These are phyloP conservation scores for Xylaria castorea DNA, from an alignment of 495 filamentous ascomycete genomes.

Conservation along the genomic window DNA sequence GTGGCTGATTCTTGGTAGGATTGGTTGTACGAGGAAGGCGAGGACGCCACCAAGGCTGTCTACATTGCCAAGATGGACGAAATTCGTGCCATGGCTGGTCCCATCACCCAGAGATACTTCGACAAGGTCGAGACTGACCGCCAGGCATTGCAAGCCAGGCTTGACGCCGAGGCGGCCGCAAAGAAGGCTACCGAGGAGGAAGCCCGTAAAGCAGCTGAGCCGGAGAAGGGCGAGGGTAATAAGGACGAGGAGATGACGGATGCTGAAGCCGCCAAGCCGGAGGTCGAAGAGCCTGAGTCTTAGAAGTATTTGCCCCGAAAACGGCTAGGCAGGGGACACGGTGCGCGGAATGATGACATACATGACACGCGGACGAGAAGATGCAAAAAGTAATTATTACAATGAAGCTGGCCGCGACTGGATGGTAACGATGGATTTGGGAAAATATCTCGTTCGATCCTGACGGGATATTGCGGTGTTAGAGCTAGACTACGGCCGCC, in stretches of 20 bases:
- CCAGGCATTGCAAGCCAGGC: constrained; percentile 71
- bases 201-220: constrained; percentile 56
- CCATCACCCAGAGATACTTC: constrained; percentile 91
- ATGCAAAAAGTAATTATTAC: constrained; percentile 24
- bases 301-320: constrained; percentile 31
- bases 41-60: constrained; percentile 90
- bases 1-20: constrained; percentile 64
- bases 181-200: constrained; percentile 77
- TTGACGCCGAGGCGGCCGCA: constrained; percentile 83
- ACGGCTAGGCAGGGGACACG: neutral
- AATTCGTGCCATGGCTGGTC: constrained; percentile 87
- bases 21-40: constrained; percentile 98
- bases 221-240: constrained; percentile 46
- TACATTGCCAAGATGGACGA: constrained; percentile 97
- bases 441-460: constrained; percentile 5
- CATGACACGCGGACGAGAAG: neutral
- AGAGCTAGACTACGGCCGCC: constrained; percentile 27
- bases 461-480: constrained; percentile 21
- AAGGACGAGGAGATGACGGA: constrained; percentile 67
- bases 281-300: constrained; percentile 45
- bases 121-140: constrained; percentile 93
- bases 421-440: constrained; percentile 19
- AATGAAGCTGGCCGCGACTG: constrained; percentile 13
- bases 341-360: neutral
- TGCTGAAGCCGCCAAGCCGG: constrained; percentile 56